Evolutionary conservation across 1,284 basidiomycete genomes (phyloP).

Genomic region (Anthracocystis setariae): DNA sequence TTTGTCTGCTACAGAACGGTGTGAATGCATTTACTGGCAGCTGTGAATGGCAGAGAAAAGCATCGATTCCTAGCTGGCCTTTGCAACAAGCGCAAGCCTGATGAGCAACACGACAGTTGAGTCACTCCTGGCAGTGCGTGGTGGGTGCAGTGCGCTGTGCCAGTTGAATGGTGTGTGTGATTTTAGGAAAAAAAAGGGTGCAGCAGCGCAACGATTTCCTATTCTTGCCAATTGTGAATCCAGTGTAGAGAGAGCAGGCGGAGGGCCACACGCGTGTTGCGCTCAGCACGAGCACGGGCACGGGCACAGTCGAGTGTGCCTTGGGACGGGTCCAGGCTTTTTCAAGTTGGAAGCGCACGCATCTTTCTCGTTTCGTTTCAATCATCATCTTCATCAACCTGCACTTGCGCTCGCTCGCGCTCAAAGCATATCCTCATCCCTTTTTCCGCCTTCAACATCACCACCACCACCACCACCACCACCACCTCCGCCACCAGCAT

Average conservation of each 20-base stretch:
- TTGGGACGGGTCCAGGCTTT: slow-evolving; percentile 4
- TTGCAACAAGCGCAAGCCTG: neutral
- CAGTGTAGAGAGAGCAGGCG: too few relatives aligned
- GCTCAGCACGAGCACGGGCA: too few relatives aligned
- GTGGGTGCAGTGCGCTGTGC: too few relatives aligned
- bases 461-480: slow-evolving; percentile 1
- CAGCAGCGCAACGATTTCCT: too few relatives aligned
- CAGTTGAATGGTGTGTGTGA: neutral
- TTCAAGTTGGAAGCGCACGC: slow-evolving; percentile 1
- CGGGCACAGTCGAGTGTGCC: neutral
- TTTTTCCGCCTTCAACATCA: slow-evolving; percentile 5
- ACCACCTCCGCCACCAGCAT: slow-evolving; percentile 13
- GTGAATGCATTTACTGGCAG: too few relatives aligned
- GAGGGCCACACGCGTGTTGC: slow-evolving; percentile 5
- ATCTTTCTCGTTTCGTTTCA: neutral
- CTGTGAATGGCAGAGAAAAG: too few relatives aligned
- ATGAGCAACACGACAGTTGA: neutral
- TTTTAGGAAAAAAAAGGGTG: neutral
- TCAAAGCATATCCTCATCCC: neutral
- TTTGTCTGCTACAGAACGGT: too few relatives aligned
- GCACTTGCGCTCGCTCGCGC: too few relatives aligned
- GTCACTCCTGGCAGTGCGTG: too few relatives aligned
- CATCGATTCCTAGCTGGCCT: too few relatives aligned
- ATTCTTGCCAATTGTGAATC: too few relatives aligned
- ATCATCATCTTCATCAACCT: slow-evolving; percentile 14